Evolutionary conservation across 805 yeast genomes (phyloP).

Genomic region (Metschnikowia noctiluminum): DNA sequence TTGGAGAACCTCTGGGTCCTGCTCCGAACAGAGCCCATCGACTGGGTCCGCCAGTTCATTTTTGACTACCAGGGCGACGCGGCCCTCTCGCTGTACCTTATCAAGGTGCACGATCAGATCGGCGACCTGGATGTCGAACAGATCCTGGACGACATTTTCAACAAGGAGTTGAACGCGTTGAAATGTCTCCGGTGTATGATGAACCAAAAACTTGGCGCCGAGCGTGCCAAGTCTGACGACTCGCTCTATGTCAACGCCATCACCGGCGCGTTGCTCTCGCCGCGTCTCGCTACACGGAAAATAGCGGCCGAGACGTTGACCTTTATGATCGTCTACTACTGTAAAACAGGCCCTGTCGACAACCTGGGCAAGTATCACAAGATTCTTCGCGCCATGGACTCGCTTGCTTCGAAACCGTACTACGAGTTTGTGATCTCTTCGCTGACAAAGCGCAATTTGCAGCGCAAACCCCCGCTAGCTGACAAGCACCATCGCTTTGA

Average conservation of each 20-base stretch:
- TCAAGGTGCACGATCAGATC: constrained; percentile 48
- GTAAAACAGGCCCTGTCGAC: constrained; percentile 24
- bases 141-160: constrained; percentile 51
- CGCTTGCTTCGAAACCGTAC: constrained; percentile 37
- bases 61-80: constrained; percentile 73
- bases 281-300: constrained; percentile 70
- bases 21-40: constrained; percentile 78
- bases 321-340: constrained; percentile 41
- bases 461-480: constrained; percentile 35
- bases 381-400: constrained; percentile 51
- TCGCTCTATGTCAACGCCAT: constrained; percentile 53
- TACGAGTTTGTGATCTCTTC: constrained; percentile 33
- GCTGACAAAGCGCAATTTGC: constrained; percentile 25
- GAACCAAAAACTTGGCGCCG: constrained; percentile 61
- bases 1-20: constrained; percentile 87
- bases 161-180: constrained; percentile 71
- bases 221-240: constrained; percentile 47
- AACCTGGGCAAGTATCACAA: constrained; percentile 49
- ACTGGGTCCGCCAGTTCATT: constrained; percentile 80
- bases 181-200: constrained; percentile 74
- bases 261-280: constrained; percentile 70
- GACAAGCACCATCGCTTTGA: constrained; percentile 51
- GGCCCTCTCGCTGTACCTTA: constrained; percentile 60
- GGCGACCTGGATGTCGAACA: constrained; percentile 25
- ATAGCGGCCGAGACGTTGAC: constrained; percentile 74